Percentiles rank a stretch among this genome's conserved stretches.
phyloP scores from a whole-genome alignment of 148 eudicot genomes.

The Camellia granthamiana region DNA sequence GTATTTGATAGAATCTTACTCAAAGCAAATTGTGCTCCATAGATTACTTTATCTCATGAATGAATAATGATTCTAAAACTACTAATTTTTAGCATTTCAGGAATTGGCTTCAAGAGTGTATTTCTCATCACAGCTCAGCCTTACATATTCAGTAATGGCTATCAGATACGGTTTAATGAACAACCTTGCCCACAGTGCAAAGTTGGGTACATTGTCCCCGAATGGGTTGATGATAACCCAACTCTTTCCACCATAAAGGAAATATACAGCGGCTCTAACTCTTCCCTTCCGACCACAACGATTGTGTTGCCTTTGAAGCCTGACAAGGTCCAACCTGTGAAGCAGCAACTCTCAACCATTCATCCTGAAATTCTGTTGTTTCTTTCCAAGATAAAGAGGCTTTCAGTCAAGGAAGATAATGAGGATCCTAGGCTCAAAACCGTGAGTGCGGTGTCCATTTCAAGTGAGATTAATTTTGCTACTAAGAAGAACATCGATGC shows the following conservation, averaged over 20 bases:
- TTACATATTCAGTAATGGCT: slow-evolving; percentile 65
- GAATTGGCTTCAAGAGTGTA: slow-evolving; percentile 74
- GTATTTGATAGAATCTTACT: too few species aligned
- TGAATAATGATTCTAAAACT: background rate
- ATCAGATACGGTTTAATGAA: slow-evolving; percentile 60
- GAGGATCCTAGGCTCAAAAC: slow-evolving; percentile 35
- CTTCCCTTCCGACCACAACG: slow-evolving; percentile 57
- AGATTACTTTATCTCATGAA: background rate
- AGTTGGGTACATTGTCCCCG: slow-evolving; percentile 70
- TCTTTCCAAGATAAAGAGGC: slow-evolving; percentile 56
- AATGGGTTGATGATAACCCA: slow-evolving; percentile 67
- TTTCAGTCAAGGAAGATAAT: slow-evolving; percentile 54
- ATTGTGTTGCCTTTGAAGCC: slow-evolving; percentile 63
- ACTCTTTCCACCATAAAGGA: slow-evolving; percentile 39
- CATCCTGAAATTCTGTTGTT: slow-evolving; percentile 76
- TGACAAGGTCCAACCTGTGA: slow-evolving; percentile 56
- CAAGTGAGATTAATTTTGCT: slow-evolving; percentile 42
- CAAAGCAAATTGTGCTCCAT: too few species aligned
- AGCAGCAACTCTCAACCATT: slow-evolving; percentile 59
- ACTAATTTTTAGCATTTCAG: slow-evolving; percentile 22
- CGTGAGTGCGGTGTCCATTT: slow-evolving; percentile 53
- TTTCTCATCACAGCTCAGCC: slow-evolving; percentile 62
- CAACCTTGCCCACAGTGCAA: slow-evolving; percentile 55
- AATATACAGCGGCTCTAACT: slow-evolving; percentile 46
- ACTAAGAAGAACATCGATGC: slow-evolving; percentile 48